Evolutionary conservation across 208 protist genomes (phyloP), one percentile per base, ranked within the genome.

Genomic region (Herpetomonas tarakana): DNA sequence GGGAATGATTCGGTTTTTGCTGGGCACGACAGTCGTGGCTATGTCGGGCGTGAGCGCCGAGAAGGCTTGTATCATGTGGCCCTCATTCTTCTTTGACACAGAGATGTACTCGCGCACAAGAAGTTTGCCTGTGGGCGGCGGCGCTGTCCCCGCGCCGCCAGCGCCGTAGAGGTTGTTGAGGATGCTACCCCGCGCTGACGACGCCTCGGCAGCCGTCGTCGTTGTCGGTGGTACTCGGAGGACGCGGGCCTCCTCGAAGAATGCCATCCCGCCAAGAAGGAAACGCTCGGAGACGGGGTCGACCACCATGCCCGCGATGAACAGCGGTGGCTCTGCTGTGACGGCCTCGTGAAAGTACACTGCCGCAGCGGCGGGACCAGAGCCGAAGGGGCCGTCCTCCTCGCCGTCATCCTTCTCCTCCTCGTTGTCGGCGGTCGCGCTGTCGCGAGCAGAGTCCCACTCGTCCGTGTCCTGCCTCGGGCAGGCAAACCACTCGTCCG

Each of bases 61-160:
- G 58, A 89, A 83, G 24, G 76, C 82, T 65, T 91, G 87, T 14
- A 93, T 68, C 41, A 81, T 77, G 44, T 58, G 74, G 0, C 81
- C 76, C 26, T 66, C 68, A 21, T 69, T 50, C 14, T 38, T 45
- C 19, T 66, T 68, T 4, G 73, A 71, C 16, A 91, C 18, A 0
- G 81, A 84, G 41, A 76, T 71, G 62, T 83, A 93, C 69, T 93
- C 83, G 2, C 83, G 77, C 44, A 91, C 47, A n/a, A 93, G 64
- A 1, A 87, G 25, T 49, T 73, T 68, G 31, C 18, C 21, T 11
- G 26, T 38, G 14, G 12, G n/a, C 19, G 28, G 22, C 30, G 14
- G 7, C 26, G 38, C 31, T 14, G 12, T 39, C 6, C 54, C 54
- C 21, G 26, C 52, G 16, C 25, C 11, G 29, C 46, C 44, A 52